These are phyloP conservation scores for Bremia lactucae DNA, from an alignment of 352 stramenopile genomes.

Conservation along the genomic window DNA sequence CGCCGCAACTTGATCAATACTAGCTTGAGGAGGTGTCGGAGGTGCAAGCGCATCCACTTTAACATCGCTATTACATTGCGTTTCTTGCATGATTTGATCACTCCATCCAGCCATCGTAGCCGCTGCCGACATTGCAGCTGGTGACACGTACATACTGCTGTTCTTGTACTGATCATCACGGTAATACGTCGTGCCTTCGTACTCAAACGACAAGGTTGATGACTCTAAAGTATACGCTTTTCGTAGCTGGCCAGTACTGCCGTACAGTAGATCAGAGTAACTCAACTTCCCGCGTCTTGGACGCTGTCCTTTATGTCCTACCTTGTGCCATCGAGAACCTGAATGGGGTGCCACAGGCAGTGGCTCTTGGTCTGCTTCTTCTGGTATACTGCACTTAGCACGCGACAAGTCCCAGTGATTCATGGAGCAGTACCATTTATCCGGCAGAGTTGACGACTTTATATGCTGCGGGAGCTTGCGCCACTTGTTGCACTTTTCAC, in stretches of 20 bases:
- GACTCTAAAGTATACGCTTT: conserved; percentile 78
- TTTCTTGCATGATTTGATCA: conserved; percentile 18
- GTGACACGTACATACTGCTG: conserved; percentile 74
- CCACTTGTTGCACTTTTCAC: conserved; percentile 95
- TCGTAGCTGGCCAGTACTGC: conserved; percentile 62
- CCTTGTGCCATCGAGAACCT: conserved; percentile 51
- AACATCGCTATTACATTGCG: background rate
- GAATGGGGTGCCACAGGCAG: conserved; percentile 27
- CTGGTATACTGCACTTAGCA: conserved; percentile 54
- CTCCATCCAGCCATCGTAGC: conserved; percentile 22
- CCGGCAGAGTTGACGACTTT: conserved; percentile 86
- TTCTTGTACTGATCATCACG: conserved; percentile 73
- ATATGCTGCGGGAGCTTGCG: conserved; percentile 88
- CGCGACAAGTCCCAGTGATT: conserved; percentile 89
- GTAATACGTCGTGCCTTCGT: conserved; percentile 52
- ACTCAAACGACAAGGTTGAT: conserved; percentile 69
- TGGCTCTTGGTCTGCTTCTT: conserved; percentile 73
- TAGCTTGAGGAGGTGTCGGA: conserved; percentile 6
- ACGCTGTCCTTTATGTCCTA: conserved; percentile 24
- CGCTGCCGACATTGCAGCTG: conserved; percentile 20
- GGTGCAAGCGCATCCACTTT: conserved; percentile 9
- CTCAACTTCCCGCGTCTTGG: conserved; percentile 64
- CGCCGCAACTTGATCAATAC: conserved; percentile 35
- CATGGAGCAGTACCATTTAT: conserved; percentile 95
- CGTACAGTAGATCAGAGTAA: conserved; percentile 75